Evolutionary conservation across 2,329 filamentous ascomycete species (phyloP).

Genomic region (Davidsoniella eucalypti): DNA sequence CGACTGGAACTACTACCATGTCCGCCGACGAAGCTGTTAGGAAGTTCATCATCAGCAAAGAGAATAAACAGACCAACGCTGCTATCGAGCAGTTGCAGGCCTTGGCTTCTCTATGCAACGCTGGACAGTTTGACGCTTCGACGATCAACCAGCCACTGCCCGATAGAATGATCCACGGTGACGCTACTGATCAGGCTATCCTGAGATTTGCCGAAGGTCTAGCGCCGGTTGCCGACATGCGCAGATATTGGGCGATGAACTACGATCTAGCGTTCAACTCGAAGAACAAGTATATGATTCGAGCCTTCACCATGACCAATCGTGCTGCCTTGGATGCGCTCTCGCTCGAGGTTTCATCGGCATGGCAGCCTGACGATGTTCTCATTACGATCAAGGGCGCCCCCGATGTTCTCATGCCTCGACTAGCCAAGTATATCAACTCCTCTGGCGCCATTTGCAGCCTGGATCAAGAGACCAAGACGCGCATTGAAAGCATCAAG

Average conservation of each 20-base stretch:
- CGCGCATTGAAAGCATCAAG: constrained; percentile 62
- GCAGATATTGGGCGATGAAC: constrained; percentile 38
- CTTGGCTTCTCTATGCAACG: constrained; percentile 69
- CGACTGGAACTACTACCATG: constrained; percentile 76
- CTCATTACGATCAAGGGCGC: constrained; percentile 71
- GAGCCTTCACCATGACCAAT: constrained; percentile 61
- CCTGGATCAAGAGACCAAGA: constrained; percentile 50
- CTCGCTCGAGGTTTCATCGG: constrained; percentile 96
- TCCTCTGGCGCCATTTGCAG: constrained; percentile 59
- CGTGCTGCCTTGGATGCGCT: constrained; percentile 72
- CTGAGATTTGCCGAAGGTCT: constrained; percentile 87
- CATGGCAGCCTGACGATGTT: constrained; percentile 85
- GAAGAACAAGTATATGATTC: constrained; percentile 21
- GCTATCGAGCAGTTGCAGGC: constrained; percentile 66
- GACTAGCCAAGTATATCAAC: constrained; percentile 65
- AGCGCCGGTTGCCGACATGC: constrained; percentile 54
- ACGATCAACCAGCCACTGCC: constrained; percentile 60
- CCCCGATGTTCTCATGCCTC: constrained; percentile 89
- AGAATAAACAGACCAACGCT: constrained; percentile 53
- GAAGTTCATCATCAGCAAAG: constrained; percentile 49
- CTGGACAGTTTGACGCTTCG: constrained; percentile 45
- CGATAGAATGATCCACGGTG: constrained; percentile 68
- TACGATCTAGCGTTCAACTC: constrained; percentile 58
- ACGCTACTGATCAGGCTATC: constrained; percentile 87
- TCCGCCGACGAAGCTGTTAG: constrained; percentile 57